Base-by-base conservation (phyloP, 371 early-diverging fungal genomes). In the Parasitella parasitica region DNA sequence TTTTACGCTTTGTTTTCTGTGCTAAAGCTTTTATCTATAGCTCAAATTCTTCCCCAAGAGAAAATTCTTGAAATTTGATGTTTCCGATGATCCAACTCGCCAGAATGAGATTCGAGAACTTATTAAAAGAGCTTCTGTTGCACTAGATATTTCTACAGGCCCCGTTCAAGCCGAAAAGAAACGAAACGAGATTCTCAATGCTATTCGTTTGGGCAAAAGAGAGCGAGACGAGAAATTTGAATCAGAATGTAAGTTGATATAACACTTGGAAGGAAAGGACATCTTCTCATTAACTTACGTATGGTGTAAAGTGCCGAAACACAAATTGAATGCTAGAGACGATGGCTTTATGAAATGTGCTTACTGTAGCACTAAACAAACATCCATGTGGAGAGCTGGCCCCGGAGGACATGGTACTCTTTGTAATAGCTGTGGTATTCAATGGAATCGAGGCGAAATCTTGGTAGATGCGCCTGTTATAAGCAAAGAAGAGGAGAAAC, bases 371-470 rank as follows among this genome's bases (percentile, higher is more conserved):
- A 76, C 81, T 24, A 68, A 63, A 18, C 58, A 62, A 7, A 81
- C 81, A 37, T 52, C 71, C 15, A 81, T 81, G 81, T 77, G 81
- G 78, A 67, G 75, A 46, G 38, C 65, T 18, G 81, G 81, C 12
- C 81, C 81, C 6, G 72, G 24, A 24, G 81, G 81, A 3, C 59
- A 61, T 13, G 78, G 78, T 13, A 77, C 81, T 15, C 61, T 81
- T 13, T 81, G 81, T 55, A 81, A 81, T 55, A 74, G 73, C 4
- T 81, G 81, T 62, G 78, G 81, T 26, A 55, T 86, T 13, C 76
- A 81, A 57, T 87, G 86, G 86, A 72, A 66, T 18, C 73, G 73
- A 57, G 81, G 78, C 3, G 76, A 79, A 35, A 85, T 85, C 26
- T 52, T 85, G n/a, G 65, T 70, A 16, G 83, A 70, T 49, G 70